Evolutionary conservation across 352 stramenopile species (phyloP).

Genomic region (Globisporangium lucens): DNA sequence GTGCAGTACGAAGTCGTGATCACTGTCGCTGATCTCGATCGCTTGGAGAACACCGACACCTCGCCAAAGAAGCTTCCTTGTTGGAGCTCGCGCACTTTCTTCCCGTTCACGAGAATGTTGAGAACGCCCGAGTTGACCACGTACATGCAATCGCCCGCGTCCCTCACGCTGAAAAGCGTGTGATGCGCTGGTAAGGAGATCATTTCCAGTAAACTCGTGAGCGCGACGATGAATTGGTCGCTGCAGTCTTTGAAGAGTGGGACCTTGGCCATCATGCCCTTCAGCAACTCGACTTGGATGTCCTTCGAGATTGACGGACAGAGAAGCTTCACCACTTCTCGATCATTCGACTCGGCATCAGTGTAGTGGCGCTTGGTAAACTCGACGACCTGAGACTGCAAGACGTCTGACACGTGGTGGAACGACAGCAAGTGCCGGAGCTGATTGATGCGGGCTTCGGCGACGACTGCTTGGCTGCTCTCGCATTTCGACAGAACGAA

Average conservation of each 20-base stretch:
- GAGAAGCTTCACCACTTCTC: slow-evolving; percentile 33
- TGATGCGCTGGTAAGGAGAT: slow-evolving; percentile 39
- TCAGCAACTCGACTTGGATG: slow-evolving; percentile 46
- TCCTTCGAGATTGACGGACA: slow-evolving; percentile 53
- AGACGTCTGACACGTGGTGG: slow-evolving; percentile 35
- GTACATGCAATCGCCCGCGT: slow-evolving; percentile 52
- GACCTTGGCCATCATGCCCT: slow-evolving; percentile 33
- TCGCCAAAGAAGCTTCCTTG: slow-evolving; percentile 72
- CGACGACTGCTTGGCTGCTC: slow-evolving; percentile 33
- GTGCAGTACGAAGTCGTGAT: slow-evolving; percentile 59
- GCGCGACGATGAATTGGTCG: slow-evolving; percentile 34
- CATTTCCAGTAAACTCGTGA: slow-evolving; percentile 44
- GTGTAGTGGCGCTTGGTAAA: slow-evolving; percentile 37
- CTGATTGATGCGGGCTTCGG: slow-evolving; percentile 53
- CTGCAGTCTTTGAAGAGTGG: slow-evolving; percentile 43
- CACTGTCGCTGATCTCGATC: slow-evolving; percentile 51
- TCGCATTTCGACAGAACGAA: slow-evolving; percentile 74
- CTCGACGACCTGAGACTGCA: slow-evolving; percentile 32
- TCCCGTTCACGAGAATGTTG: slow-evolving; percentile 51
- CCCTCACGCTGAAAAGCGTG: slow-evolving; percentile 32
- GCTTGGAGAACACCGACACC: slow-evolving; percentile 65
- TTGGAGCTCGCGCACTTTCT: slow-evolving; percentile 61
- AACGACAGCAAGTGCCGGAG: slow-evolving; percentile 56
- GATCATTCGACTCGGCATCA: slow-evolving; percentile 45
- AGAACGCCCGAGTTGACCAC: slow-evolving; percentile 60